phyloP scores from a whole-genome alignment of 2,329 filamentous ascomycete genomes.

The Ascochyta koolunga region DNA sequence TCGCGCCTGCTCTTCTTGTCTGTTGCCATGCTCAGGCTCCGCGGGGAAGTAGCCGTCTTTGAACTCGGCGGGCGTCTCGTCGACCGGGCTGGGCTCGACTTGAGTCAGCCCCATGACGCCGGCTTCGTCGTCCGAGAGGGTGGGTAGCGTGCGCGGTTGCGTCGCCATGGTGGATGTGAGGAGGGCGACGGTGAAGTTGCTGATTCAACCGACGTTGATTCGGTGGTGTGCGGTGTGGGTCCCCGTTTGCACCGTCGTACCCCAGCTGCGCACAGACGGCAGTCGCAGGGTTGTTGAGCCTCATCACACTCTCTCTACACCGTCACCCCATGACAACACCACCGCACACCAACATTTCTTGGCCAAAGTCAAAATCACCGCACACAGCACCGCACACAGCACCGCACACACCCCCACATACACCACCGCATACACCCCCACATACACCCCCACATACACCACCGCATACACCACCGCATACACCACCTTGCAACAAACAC shows the following conservation, averaged over 20 bases:
- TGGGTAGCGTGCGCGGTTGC: slow-evolving; percentile 7
- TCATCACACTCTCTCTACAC: too few species aligned
- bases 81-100: slow-evolving; percentile 83
- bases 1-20: slow-evolving; percentile 1
- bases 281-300: slow-evolving; percentile 2
- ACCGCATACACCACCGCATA: too few species aligned
- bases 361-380: too few species aligned
- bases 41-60: slow-evolving; percentile 58
- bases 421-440: too few species aligned
- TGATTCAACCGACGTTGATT: slow-evolving; percentile 44
- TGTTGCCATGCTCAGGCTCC: too few species aligned
- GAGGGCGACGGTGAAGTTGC: slow-evolving; percentile 24
- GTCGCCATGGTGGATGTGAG: slow-evolving; percentile 13
- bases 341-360: too few species aligned
- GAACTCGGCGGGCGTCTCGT: slow-evolving; percentile 56
- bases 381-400: too few species aligned
- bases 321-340: too few species aligned
- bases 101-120: slow-evolving; percentile 72
- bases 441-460: too few species aligned
- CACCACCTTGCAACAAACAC: too few species aligned
- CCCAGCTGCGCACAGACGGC: too few species aligned
- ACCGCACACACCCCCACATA: too few species aligned
- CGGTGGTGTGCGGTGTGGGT: slow-evolving; percentile 20
- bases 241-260: background rate
- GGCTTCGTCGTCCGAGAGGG: slow-evolving; percentile 41